Percentiles rank a stretch among this genome's conserved stretches.
Evolutionary conservation across 176 grass and related monocot species (phyloP).

Genomic region (Carex myosuroides): DNA sequence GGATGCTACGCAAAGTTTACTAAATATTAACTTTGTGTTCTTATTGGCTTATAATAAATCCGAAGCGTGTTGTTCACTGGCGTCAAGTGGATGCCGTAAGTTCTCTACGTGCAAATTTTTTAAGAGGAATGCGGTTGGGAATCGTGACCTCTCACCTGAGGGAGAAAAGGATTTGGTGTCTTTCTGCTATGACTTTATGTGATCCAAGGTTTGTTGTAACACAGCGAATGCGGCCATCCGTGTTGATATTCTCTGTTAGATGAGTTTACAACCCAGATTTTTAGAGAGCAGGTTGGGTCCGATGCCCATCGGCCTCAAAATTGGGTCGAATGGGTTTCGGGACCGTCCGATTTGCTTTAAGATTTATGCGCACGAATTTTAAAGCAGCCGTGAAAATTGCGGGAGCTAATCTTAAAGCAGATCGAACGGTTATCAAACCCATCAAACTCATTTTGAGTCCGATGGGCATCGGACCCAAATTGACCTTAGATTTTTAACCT

Average conservation of each 20-base stretch:
- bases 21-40: background rate
- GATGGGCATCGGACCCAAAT: too few species aligned
- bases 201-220: background rate
- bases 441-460: too few species aligned
- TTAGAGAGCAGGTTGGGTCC: too few species aligned
- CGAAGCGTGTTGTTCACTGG: background rate
- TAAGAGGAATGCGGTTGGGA: background rate
- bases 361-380: too few species aligned
- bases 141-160: slow-evolving; percentile 7
- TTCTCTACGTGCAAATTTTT: background rate
- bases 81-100: background rate
- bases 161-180: background rate
- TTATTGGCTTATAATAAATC: background rate
- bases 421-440: too few species aligned
- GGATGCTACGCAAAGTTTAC: background rate
- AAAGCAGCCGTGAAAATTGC: too few species aligned
- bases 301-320: too few species aligned
- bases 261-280: background rate
- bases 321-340: too few species aligned
- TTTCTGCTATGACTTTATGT: background rate
- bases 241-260: background rate
- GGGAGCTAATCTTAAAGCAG: too few species aligned
- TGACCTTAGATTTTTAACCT: too few species aligned
- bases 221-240: background rate
- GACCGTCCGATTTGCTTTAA: too few species aligned